These are phyloP conservation scores for Ustilago nuda DNA, from an alignment of 1,284 basidiomycete genomes.

Conservation along the genomic window DNA sequence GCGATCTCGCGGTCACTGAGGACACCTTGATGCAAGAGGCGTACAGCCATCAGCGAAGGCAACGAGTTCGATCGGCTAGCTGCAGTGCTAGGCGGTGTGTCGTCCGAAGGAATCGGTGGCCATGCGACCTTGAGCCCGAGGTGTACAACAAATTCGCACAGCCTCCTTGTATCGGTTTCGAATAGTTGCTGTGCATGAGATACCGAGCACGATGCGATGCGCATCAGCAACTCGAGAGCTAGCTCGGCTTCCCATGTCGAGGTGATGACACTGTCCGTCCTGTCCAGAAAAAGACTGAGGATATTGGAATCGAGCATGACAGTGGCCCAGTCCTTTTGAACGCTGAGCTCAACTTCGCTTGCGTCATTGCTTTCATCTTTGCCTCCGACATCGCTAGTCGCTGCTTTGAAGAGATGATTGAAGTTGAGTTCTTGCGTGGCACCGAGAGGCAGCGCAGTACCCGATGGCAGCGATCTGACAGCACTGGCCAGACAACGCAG, in stretches of 20 bases:
- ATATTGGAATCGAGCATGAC: conserved; percentile 40
- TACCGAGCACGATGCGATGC: conserved; percentile 45
- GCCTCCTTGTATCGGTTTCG: conserved; percentile 14
- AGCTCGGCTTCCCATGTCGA: conserved; percentile 45
- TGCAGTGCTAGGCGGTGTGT: background rate
- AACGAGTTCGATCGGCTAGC: conserved; percentile 6
- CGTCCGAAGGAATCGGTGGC: conserved; percentile 32
- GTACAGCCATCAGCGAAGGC: conserved; percentile 71
- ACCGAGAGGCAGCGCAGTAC: conserved; percentile 11
- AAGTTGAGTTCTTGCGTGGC: conserved; percentile 31
- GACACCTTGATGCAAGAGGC: conserved; percentile 76
- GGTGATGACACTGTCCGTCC: conserved; percentile 39
- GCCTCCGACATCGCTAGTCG: conserved; percentile 2
- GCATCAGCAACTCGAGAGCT: conserved; percentile 38
- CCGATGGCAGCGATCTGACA: conserved; percentile 37
- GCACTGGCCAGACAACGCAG: conserved; percentile 40
- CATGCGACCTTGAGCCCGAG: conserved; percentile 45
- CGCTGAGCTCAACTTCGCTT: conserved; percentile 35
- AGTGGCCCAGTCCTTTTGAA: conserved; percentile 48
- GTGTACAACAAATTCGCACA: conserved; percentile 38
- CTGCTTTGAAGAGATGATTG: conserved; percentile 12
- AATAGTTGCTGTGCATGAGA: conserved; percentile 28
- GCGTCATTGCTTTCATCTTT: conserved; percentile 23
- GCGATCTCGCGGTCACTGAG: conserved; percentile 79
- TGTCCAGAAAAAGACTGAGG: conserved; percentile 32